phyloP scores from a whole-genome alignment of 225 moss, liverwort and hornwort genomes.

The Asterella californica region DNA sequence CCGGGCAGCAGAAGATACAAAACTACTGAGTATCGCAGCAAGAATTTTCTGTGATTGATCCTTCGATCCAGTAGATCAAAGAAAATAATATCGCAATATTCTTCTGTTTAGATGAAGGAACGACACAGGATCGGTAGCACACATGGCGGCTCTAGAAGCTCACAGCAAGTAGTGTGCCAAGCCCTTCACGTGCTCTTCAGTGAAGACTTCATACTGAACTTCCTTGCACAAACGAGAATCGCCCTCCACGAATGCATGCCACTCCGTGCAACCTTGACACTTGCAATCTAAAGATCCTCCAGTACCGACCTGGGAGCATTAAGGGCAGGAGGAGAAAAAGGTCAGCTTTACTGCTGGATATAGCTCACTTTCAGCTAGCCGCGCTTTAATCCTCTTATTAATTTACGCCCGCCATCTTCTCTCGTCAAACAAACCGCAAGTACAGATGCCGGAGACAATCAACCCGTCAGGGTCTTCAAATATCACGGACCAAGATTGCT shows the following conservation, averaged over 20 bases:
- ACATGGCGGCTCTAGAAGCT: not conserved
- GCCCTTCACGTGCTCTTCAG: slow-evolving; percentile 62
- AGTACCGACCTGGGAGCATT: slow-evolving; percentile 48
- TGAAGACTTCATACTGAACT: slow-evolving; percentile 90
- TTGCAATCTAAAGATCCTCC: slow-evolving; percentile 64
- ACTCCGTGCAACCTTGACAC: slow-evolving; percentile 58
- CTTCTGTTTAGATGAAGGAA: not conserved
- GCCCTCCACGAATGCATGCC: slow-evolving; percentile 71
- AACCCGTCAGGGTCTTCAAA: not conserved
- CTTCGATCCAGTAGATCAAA: not conserved
- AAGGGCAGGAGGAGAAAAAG: not conserved
- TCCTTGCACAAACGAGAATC: slow-evolving; percentile 40
- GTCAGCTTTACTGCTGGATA: not conserved
- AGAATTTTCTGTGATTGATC: not conserved
- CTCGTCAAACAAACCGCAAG: not conserved
- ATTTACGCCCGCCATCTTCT: not conserved
- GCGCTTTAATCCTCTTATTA: not conserved
- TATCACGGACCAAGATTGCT: not conserved
- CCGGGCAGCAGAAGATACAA: not conserved
- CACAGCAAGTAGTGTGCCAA: slow-evolving; percentile 70
- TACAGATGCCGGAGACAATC: not conserved
- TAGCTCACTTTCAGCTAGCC: not conserved
- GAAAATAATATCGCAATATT: not conserved
- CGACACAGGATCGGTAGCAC: not conserved
- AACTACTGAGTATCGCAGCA: not conserved